Base-by-base conservation (phyloP, 148 eudicot species). In the Oxyria digyna region DNA sequence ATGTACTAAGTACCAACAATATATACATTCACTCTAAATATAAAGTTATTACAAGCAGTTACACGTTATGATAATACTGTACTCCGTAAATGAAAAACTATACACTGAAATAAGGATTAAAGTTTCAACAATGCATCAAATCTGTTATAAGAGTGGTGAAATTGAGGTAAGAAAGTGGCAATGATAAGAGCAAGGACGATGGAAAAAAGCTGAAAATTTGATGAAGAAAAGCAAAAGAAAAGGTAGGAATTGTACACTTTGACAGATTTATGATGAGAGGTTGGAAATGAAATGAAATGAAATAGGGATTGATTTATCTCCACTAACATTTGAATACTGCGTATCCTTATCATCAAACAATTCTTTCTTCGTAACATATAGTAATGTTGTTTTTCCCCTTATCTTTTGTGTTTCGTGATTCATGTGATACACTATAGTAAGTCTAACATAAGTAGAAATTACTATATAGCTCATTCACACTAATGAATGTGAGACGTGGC, bases 221-320 rank as follows among this genome's bases (percentile, higher is more conserved):
- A 49, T 49, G 55, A 8, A 18, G 55, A 8, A 49, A 52, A 52
- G 62, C 62, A 52, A 23, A 50, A 50, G 38, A 35, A 50, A 52
- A 52, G 62, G 29, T 10, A 52, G 24, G 62, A 3, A 11, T 52
- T 52, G 62, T 52, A 52, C 62, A 52, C 62, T 23, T 52, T 52
- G 29, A 52, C 62, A 52, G 62, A 24, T 52, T 14, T 52, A 52
- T 52, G 62, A 52, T 52, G 57, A 21, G 57, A 49, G 57, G 57
- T 49, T 49, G 57, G n/a, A n/a, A n/a, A n/a, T n/a, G n/a, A n/a
- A n/a, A n/a, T n/a, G 62, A 52, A 52, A 52, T 52, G 62, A 52
- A 23, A 23, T 52, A 0, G 24, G 15, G 62, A 15, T 52, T 52
- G 62, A 52, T 52, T 52, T 52, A 52, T 21, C 62, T 52, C 62